Base-by-base conservation (phyloP, 2,329 filamentous ascomycete genomes). In the Podosphaera xanthii region DNA sequence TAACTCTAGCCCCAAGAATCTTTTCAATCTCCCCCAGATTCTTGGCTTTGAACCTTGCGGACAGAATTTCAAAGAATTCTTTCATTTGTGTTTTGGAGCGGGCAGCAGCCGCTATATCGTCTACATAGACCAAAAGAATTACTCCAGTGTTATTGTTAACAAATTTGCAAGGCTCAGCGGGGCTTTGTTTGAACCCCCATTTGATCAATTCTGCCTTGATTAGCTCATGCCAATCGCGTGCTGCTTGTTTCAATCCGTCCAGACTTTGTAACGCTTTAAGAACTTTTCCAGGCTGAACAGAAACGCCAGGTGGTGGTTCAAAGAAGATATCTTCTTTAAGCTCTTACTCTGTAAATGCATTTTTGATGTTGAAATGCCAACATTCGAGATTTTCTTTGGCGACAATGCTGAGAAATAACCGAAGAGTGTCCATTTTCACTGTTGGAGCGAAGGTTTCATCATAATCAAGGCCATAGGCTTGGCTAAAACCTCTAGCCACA, bases 11-110 rank as follows among this genome's bases (percentile, higher is more conserved):
- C 46, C 33, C 54, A 31, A 31, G 36, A 57, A 57, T 57, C 36
- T 57, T 57, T 30, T 57, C 22, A 40, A 57, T 57, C 35, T 57
- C 54, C 35, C 54, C 54, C 54, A 57, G 36, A 35, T 57, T 42
- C 36, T 57, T 57, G 54, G 54, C 54, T 5, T 42, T 57, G 38
- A 57, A 57, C 30, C 36, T 14, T 40, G 22, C 22, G 14, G 54
- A 57, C 12, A 57, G 36, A n/a, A 8, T 38, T 42, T 57, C 40
- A 42, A 40, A 57, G 36, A 57, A 42, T 31, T n/a, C 34, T 31
- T 5, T 6, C 22, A 57, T 9, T 30, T 57, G 5, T 12, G 9
- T 31, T 42, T 57, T 57, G 6, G 33, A 22, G 14, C 30, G 22
- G 9, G 36, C 54, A 2, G 54, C 54, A 42, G 54, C 36, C 9